Evolutionary conservation across 176 grass and related monocot species (phyloP).

Genomic region (Dactylis glomerata): DNA sequence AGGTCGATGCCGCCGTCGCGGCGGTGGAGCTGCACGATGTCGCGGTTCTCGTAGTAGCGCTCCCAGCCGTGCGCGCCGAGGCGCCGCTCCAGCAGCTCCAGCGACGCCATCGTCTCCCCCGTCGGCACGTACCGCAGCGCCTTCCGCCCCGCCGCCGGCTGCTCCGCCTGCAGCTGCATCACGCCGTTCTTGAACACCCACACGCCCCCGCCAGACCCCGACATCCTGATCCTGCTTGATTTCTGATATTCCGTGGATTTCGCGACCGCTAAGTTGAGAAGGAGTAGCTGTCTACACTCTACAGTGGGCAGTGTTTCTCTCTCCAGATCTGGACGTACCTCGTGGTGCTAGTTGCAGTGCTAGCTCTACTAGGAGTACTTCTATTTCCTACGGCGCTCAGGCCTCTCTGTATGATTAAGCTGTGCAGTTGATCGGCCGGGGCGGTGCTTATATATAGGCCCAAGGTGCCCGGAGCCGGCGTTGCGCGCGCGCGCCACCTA

Average conservation of each 20-base stretch:
- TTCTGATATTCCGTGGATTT: background rate
- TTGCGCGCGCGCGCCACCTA: background rate
- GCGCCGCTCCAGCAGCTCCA: constrained; percentile 57
- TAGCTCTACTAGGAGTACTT: no score
- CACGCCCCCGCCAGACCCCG: constrained; percentile 24
- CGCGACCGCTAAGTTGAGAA: background rate
- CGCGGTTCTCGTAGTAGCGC: constrained; percentile 74
- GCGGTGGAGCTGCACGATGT: constrained; percentile 71
- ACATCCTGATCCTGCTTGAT: background rate
- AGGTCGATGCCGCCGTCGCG: constrained; percentile 63
- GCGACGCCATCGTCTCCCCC: constrained; percentile 60
- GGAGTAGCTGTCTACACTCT: background rate
- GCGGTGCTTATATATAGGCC: background rate
- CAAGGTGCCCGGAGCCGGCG: background rate
- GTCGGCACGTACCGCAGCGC: constrained; percentile 49
- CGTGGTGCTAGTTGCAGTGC: background rate
- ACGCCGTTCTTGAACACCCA: constrained; percentile 85
- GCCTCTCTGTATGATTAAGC: background rate
- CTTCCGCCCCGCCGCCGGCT: constrained; percentile 39
- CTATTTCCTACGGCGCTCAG: background rate
- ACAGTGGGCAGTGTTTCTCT: background rate
- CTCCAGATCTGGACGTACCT: background rate
- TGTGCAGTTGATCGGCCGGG: background rate
- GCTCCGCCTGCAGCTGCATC: constrained; percentile 52
- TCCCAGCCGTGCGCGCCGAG: constrained; percentile 65